Conservation (phyloP, 106 monocot species). For the Acorus gramineus region DNA sequence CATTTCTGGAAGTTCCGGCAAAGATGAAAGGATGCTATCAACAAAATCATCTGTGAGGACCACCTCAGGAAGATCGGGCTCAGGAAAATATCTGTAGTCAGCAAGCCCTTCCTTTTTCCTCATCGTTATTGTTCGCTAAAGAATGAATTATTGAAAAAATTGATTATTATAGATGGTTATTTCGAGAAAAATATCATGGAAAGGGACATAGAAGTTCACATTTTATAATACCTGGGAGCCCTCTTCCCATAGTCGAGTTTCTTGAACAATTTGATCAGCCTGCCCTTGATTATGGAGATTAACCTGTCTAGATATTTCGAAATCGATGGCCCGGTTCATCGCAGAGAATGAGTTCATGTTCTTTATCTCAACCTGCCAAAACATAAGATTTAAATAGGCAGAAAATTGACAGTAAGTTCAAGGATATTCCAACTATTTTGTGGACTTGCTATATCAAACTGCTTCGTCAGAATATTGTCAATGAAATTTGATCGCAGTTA, state of each 20-base stretch:
- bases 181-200: neutral
- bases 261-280: slow-evolving; percentile 90
- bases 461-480: too few species aligned
- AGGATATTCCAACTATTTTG: too few species aligned
- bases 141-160: neutral
- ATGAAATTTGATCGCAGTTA: too few species aligned
- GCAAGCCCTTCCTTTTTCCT: slow-evolving; percentile 96
- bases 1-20: slow-evolving; percentile 87
- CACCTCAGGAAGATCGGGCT: slow-evolving; percentile 95
- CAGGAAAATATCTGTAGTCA: slow-evolving; percentile 97
- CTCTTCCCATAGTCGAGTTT: slow-evolving; percentile 95
- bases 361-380: slow-evolving; percentile 91
- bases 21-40: slow-evolving; percentile 39
- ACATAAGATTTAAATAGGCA: neutral
- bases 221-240: slow-evolving; percentile 44
- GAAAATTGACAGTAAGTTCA: too few species aligned
- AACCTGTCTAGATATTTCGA: slow-evolving; percentile 79
- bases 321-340: slow-evolving; percentile 93
- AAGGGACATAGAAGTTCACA: neutral
- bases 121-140: slow-evolving; percentile 88
- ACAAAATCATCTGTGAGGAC: slow-evolving; percentile 53
- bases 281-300: slow-evolving; percentile 68
- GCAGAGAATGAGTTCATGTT: slow-evolving; percentile 99
- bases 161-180: too few species aligned
- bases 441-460: too few species aligned